Conservation (phyloP, 257 asterid species). For the Penstemon newberryi region DNA sequence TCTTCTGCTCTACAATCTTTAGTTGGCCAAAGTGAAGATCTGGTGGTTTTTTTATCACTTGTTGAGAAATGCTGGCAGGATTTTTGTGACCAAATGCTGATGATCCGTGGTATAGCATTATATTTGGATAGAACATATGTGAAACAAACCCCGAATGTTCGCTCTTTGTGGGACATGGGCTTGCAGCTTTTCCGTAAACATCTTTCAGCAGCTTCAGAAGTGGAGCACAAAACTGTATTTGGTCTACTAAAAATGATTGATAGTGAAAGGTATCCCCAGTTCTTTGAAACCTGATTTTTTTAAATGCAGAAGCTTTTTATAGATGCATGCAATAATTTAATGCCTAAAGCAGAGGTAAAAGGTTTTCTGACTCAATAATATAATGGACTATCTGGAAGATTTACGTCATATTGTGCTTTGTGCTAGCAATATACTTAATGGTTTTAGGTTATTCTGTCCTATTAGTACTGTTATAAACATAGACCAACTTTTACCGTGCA, state of each 20-base stretch:
- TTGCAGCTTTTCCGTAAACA: constrained; percentile 94
- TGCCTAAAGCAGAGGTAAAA: constrained; percentile 43
- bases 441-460: constrained; percentile 15
- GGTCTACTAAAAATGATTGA: constrained; percentile 92
- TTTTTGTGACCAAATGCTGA: constrained; percentile 67
- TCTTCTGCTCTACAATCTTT: constrained; percentile 50
- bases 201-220: constrained; percentile 86
- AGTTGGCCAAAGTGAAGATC: constrained; percentile 72
- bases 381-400: constrained; percentile 1
- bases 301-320: constrained; percentile 21
- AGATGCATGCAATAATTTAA: constrained; percentile 38
- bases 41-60: constrained; percentile 62
- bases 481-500: not conserved
- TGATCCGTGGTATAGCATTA: constrained; percentile 86
- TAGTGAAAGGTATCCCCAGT: constrained; percentile 67
- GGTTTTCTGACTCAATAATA: not conserved
- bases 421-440: not conserved
- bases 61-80: constrained; percentile 64
- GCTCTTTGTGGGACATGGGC: constrained; percentile 99
- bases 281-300: constrained; percentile 1
- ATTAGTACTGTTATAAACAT: not conserved
- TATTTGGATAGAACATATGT: constrained; percentile 94
- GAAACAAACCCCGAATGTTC: constrained; percentile 82
- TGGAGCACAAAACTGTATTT: constrained; percentile 86
- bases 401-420: not conserved